Base-by-base conservation (phyloP, 148 eudicot species). In the Diospyros kaki region DNA sequence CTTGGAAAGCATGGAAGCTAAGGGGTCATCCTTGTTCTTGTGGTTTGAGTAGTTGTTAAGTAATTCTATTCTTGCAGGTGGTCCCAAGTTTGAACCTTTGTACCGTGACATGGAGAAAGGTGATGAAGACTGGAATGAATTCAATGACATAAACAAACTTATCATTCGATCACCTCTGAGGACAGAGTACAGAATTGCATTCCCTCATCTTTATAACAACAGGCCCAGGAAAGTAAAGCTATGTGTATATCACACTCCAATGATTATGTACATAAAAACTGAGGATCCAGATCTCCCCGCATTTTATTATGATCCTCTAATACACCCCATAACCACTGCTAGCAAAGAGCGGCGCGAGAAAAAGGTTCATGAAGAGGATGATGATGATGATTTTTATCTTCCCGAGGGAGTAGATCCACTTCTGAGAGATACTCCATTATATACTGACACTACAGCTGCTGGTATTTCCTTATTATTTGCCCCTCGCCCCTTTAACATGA, bases 61-160 rank as follows among this genome's bases (percentile, higher is more conserved):
- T 11, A 42, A 51, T 66, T 81, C 48, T 52, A 61, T 58, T 75
- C 65, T 72, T 86, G 75, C 84, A 95, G 99, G 99, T 66, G 99
- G 99, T 71, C 99, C 99, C 0, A 96, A 96, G 85, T 96, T 96
- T 79, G 99, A 96, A 81, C 99, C 99, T 55, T 78, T 96, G 81
- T 93, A 96, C 69, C 99, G 99, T 81, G 99, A 96, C 90, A 96
- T 96, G 99, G 99, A 96, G 89, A 96, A 93, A 81, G 99, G 99
- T 71, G 99, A 96, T 69, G 99, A 96, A 81, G 99, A 96, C 83
- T 96, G 99, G 99, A 96, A 96, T 75, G 99, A 96, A 85, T 96
- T 96, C 62, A 95, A 95, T 78, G 99, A 95, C 78, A 95, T 95
- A 62, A 95, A 95, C 82, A 95, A 95, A 80, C 96, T 96, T 58